These are phyloP conservation scores for Prunus mume DNA, from an alignment of 306 rosid genomes.

Conservation along the genomic window DNA sequence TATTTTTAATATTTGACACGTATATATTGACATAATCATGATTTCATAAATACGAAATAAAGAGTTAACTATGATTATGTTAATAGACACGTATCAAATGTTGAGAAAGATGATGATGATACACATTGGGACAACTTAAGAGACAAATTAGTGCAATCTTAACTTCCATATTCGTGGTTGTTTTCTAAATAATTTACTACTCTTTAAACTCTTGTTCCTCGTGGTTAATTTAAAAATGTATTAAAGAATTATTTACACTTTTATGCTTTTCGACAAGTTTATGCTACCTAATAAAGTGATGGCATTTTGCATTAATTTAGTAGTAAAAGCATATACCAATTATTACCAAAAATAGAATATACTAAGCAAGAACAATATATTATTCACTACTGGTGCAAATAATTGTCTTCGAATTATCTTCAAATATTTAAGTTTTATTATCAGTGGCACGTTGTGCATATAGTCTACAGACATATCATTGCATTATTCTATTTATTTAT, in stretches of 20 bases:
- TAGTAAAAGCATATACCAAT: too few species aligned
- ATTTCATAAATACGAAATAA: too few species aligned
- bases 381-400: background rate
- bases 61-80: too few species aligned
- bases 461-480: background rate
- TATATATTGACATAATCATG: rapidly evolving
- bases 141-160: too few species aligned
- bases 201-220: too few species aligned
- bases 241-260: background rate
- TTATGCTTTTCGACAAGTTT: background rate
- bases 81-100: rapidly evolving
- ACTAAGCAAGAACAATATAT: background rate
- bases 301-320: too few species aligned
- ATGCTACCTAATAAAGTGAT: background rate
- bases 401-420: background rate
- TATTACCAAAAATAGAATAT: background rate
- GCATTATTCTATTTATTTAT: background rate
- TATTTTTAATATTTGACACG: rapidly evolving
- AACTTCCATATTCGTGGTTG: too few species aligned
- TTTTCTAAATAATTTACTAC: too few species aligned
- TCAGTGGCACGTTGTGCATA: background rate
- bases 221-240: too few species aligned
- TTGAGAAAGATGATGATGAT: rapidly evolving
- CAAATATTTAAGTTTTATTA: background rate
- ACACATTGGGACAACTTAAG: too few species aligned